Evolutionary conservation across 768 basidiomycete genomes (phyloP), one percentile per base, ranked within the genome.

Genomic region (Boletus sp.): DNA sequence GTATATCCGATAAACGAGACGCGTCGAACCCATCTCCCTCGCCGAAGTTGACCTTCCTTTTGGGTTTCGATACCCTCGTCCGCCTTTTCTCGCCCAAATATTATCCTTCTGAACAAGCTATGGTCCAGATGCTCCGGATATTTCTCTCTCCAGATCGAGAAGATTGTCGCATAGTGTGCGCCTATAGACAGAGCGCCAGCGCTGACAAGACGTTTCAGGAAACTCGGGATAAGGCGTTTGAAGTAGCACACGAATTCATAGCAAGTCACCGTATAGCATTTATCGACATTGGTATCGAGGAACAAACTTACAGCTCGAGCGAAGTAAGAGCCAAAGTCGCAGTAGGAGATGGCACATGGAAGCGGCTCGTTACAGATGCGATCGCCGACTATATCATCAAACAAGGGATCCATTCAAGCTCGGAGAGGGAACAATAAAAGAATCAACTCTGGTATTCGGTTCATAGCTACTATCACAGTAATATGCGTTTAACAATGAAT

Each of bases 31-130:
- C 55, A 30, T 35, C 57, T 50, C 56, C 53, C 35, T 54, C 48
- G 29, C 67, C 77, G 4, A 77, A 80, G 54, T 70, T 94, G 19
- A 80, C 81, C 2, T 93, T 93, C 67, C 72, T 93, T 27, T 74
- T 92, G 53, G 94, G 95, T 7, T 79, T 83, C 42, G 95, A 97
- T 65, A 98, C 95, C 2, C 78, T 98, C 43, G 81, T 84, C 52
- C 84, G 94, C 7, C 78, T 96, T 53, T 81, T 94, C 49, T 78
- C 84, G 1, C 81, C 85, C 1, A 81, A 80, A 21, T 96, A 92
- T 68, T 97, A 96, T 56, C 66, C 74, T 13, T 73, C 75, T 13
- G 69, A 70, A 50, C 65, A 71, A 8, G 74, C 70, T 8, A 93
- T 94, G 89, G 61, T 71, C 50, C 51, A 55, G 4, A 75, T 83